Percentiles rank a stretch among this genome's conserved stretches.
Conservation (phyloP, 169 alveolate species). For the Plasmodium cynomolgi region DNA sequence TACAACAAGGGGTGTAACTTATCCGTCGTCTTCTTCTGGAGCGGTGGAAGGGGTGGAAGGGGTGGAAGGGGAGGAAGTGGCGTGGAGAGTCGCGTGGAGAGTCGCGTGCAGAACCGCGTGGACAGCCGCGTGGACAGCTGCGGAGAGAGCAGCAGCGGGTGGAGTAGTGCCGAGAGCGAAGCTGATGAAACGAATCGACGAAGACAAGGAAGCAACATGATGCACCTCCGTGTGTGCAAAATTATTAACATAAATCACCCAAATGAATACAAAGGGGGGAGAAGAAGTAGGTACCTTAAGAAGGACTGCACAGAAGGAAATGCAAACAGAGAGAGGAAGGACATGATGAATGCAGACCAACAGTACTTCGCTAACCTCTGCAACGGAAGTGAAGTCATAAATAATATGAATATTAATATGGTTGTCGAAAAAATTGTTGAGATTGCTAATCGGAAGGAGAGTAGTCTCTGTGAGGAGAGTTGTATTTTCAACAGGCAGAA, state of each 20-base stretch:
- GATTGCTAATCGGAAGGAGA: constrained; percentile 43
- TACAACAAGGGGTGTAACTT: constrained; percentile 44
- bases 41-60: background rate
- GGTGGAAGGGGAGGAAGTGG: background rate
- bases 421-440: constrained; percentile 43
- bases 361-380: constrained; percentile 46
- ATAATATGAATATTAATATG: constrained; percentile 67
- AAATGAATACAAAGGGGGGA: constrained; percentile 4
- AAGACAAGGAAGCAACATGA: background rate
- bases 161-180: background rate
- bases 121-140: background rate
- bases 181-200: background rate
- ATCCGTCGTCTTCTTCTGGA: constrained; percentile 53
- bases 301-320: background rate
- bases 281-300: background rate
- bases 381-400: constrained; percentile 57
- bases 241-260: constrained; percentile 51
- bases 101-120: too few relatives aligned
- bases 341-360: background rate
- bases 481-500: constrained; percentile 32
- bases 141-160: background rate
- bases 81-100: too few relatives aligned
- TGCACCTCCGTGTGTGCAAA: constrained; percentile 39
- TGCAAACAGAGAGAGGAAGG: background rate
- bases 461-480: constrained; percentile 31